Evolutionary conservation across 2,329 filamentous ascomycete genomes (phyloP).

Genomic region (Epichloe gansuensis): DNA sequence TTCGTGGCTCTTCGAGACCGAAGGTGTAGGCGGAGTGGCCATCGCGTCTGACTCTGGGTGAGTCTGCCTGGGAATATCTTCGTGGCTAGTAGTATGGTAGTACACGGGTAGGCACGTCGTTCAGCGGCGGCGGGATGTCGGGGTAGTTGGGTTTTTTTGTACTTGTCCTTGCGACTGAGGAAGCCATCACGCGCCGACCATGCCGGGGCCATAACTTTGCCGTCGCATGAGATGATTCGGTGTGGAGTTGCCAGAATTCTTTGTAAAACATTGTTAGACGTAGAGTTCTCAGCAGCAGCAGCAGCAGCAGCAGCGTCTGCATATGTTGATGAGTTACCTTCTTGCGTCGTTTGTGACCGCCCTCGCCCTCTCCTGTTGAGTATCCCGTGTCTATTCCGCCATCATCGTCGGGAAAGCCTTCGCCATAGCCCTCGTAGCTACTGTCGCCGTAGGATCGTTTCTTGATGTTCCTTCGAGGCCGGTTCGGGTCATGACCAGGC

Average conservation of each 20-base stretch:
- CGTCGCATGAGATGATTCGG: constrained; percentile 34
- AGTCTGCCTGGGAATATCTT: not conserved
- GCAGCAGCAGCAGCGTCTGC: not conserved
- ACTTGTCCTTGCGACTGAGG: not conserved
- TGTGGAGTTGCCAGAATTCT: constrained; percentile 35
- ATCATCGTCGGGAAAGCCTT: constrained; percentile 60
- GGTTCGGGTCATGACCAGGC: constrained; percentile 32
- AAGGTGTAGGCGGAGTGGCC: not conserved
- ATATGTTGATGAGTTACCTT: constrained; percentile 33
- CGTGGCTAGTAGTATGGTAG: not conserved
- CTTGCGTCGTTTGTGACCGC: constrained; percentile 52
- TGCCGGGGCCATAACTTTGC: constrained; percentile 44
- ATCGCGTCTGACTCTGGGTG: not conserved
- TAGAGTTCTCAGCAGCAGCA: not conserved
- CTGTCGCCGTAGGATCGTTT: constrained; percentile 67
- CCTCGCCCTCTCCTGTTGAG: constrained; percentile 61
- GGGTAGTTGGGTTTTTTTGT: not conserved
- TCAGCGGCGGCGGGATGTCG: not conserved
- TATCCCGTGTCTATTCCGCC: constrained; percentile 46
- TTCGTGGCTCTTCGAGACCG: not conserved
- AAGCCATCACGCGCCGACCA: constrained; percentile 39
- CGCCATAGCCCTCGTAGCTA: constrained; percentile 63
- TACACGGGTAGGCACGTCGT: not conserved
- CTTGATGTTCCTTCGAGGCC: constrained; percentile 55
- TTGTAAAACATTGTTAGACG: constrained; percentile 14